Conservation (phyloP, 2,329 filamentous ascomycete genomes). For the Scedosporium aurantiacum region DNA sequence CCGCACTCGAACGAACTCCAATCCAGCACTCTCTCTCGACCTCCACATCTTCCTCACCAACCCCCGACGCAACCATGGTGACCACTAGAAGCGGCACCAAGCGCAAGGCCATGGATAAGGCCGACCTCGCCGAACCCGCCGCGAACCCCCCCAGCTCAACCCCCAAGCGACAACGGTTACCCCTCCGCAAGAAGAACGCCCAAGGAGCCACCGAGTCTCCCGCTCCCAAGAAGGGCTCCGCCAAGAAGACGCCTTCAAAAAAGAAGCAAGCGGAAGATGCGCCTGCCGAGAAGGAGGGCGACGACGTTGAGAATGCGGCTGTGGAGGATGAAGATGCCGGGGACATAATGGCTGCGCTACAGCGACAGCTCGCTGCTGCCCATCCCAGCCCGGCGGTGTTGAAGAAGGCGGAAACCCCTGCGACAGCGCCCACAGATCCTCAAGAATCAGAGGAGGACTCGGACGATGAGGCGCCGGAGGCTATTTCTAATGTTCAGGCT, state of each 20-base stretch:
- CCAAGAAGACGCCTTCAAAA: not conserved
- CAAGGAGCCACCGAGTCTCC: not conserved
- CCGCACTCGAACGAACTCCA: not conserved
- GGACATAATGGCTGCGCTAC: not conserved
- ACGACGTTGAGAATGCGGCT: not conserved
- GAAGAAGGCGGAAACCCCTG: constrained; percentile 6
- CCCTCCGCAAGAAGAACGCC: constrained; percentile 4
- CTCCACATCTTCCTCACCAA: not conserved
- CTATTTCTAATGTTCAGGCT: constrained; percentile 40
- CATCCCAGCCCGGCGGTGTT: constrained; percentile 9
- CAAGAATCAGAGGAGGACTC: constrained; percentile 21
- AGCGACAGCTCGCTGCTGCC: constrained; percentile 1
- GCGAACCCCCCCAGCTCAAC: not conserved
- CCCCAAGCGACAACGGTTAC: constrained; percentile 6
- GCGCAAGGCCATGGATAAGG: constrained; percentile 8
- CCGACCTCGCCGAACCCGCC: not conserved
- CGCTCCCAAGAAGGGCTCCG: not conserved
- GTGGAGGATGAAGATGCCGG: constrained; percentile 14
- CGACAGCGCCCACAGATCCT: constrained; percentile 12
- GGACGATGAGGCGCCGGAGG: constrained; percentile 47
- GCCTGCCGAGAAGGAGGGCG: not conserved
- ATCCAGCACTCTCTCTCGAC: not conserved
- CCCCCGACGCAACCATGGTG: constrained; percentile 9
- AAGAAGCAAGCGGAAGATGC: not conserved
- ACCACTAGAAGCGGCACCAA: constrained; percentile 10